These are phyloP conservation scores for Botrytis aclada DNA, from an alignment of 2,329 filamentous ascomycete species.

Conservation along the genomic window DNA sequence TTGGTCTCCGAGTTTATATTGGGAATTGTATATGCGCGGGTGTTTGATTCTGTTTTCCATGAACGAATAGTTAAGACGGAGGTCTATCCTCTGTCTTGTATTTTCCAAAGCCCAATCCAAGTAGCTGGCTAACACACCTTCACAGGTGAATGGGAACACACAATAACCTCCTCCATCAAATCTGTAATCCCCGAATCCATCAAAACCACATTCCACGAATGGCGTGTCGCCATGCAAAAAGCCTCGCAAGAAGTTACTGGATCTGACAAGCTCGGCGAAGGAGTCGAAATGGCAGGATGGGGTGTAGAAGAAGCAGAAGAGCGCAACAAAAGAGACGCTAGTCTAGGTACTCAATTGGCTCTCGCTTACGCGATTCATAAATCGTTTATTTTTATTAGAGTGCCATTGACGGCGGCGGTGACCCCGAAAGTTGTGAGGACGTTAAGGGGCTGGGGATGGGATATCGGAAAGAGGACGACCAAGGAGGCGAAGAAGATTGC, in stretches of 20 bases:
- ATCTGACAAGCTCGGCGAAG: slow-evolving; percentile 45
- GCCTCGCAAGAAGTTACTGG: slow-evolving; percentile 45
- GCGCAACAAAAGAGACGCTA: slow-evolving; percentile 63
- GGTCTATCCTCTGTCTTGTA: not conserved
- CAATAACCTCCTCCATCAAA: slow-evolving; percentile 59
- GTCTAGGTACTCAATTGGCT: slow-evolving; percentile 81
- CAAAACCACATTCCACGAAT: slow-evolving; percentile 52
- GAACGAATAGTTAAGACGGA: not conserved
- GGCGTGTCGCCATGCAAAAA: slow-evolving; percentile 47
- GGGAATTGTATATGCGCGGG: not conserved
- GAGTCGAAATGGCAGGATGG: slow-evolving; percentile 53
- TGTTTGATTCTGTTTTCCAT: slow-evolving; percentile 13
- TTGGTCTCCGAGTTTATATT: too few relatives aligned
- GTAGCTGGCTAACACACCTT: not conserved
- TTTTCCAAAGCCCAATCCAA: not conserved
- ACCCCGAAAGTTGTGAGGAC: slow-evolving; percentile 93
- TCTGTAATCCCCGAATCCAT: slow-evolving; percentile 58
- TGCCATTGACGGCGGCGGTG: slow-evolving; percentile 85
- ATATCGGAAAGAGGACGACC: slow-evolving; percentile 74
- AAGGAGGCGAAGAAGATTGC: slow-evolving; percentile 39
- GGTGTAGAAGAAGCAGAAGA: slow-evolving; percentile 63
- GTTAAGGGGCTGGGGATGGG: slow-evolving; percentile 85
- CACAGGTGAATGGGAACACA: slow-evolving; percentile 61
- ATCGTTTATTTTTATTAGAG: slow-evolving; percentile 93
- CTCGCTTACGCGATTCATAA: slow-evolving; percentile 98